phyloP scores from a whole-genome alignment of 768 basidiomycete species.

The Suillus decipiens region DNA sequence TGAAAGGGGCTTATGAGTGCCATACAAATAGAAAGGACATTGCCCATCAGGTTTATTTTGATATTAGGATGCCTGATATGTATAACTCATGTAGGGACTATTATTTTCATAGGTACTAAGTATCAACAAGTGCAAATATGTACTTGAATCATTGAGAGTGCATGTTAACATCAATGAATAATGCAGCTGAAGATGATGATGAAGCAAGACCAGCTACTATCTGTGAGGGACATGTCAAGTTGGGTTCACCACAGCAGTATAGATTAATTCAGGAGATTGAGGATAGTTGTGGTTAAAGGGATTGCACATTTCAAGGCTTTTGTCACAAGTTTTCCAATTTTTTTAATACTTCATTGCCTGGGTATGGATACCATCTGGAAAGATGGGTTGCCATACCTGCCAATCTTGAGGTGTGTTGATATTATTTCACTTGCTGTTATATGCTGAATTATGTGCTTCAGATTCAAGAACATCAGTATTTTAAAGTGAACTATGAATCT shows the following conservation, averaged over 20 bases:
- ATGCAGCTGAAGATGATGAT: too few species aligned
- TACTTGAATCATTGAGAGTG: background rate
- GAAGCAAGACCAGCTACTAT: too few species aligned
- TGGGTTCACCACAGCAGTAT: background rate
- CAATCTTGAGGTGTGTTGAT: background rate
- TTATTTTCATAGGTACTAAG: background rate
- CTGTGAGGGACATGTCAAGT: conserved; percentile 1
- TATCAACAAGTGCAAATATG: background rate
- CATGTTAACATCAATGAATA: background rate
- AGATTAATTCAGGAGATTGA: background rate
- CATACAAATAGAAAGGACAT: conserved; percentile 38
- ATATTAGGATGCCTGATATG: too few species aligned
- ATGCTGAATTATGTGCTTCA: conserved; percentile 10
- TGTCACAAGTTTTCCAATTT: background rate
- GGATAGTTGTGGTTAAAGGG: background rate
- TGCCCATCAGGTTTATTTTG: conserved; percentile 32
- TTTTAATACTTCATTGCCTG: conserved; percentile 3
- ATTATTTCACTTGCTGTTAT: background rate
- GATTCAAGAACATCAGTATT: conserved; percentile 25
- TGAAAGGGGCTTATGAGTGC: conserved; percentile 28
- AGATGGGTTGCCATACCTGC: background rate
- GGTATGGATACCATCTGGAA: background rate
- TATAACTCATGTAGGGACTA: too few species aligned
- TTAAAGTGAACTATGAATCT: conserved; percentile 32
- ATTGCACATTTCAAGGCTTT: background rate